Evolutionary conservation across 305 asterid genomes (phyloP), one percentile per base, ranked within the genome.

Genomic region (Plantago lanceolata): DNA sequence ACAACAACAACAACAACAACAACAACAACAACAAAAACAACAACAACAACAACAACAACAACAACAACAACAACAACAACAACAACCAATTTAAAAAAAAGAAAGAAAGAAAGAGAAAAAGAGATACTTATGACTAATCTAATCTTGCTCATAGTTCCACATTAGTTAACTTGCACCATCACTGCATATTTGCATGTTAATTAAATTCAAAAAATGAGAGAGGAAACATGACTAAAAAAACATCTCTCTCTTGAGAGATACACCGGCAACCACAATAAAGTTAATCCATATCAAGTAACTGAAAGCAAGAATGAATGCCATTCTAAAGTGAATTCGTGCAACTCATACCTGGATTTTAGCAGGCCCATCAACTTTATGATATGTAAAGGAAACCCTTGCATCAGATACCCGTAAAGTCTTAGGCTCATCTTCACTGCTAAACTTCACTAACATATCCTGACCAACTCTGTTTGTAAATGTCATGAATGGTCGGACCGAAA

Each of bases 401-500:
- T 93, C 99, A 50, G 90, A 78, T 68, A 81, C 70, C 67, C 64
- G 72, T 79, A 93, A 80, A 70, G 79, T 78, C 86, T 86, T 93
- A 64, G 93, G 90, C 64, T 85, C 94, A 73, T 93, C 97, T 68
- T 84, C 94, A 72, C 75, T 75, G 79, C 90, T 80, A 74, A 93
- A 82, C 82, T 84, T 93, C 77, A 93, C 51, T 29, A 75, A 75
- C 67, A 93, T 69, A 68, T 75, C 77, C 77, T 86, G 83, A 55
- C 99, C 99, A 73, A 87, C 76, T 85, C 99, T 83, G 76, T 93
- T 93, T 51, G 99, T 93, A 71, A 93, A 90, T 33, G 97, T 93
- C 79, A 90, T 84, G 65, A 73, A 93, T 48, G 99, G 97, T 18
- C 97, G 85, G 65, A 93, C 73, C 57, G 84, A 76, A 51, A 93